Evolutionary conservation across 2,329 filamentous ascomycete genomes (phyloP).

Genomic region (Fusarium irregulare): DNA sequence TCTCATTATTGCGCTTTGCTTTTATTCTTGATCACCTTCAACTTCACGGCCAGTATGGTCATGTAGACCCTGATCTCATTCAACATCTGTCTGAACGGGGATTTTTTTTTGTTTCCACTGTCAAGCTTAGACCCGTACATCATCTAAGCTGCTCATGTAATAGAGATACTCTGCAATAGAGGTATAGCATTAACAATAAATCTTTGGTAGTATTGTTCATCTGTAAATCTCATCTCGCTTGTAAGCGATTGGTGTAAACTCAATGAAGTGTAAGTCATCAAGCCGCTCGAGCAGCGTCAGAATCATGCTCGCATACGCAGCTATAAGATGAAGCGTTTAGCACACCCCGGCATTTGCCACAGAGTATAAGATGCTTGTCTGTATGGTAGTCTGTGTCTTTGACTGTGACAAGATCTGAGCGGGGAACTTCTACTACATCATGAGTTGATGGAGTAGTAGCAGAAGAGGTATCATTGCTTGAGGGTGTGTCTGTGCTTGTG

Average conservation of each 20-base stretch:
- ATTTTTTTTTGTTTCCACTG: neutral
- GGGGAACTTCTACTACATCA: slow-evolving; percentile 23
- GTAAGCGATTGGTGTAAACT: neutral
- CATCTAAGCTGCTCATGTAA: neutral
- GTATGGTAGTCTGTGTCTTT: slow-evolving; percentile 20
- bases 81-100: neutral
- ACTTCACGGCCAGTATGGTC: too few relatives aligned
- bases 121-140: neutral
- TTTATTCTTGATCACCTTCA: too few relatives aligned
- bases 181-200: neutral
- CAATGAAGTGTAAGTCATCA: neutral
- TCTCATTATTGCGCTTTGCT: too few relatives aligned
- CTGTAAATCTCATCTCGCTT: neutral
- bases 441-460: slow-evolving; percentile 4
- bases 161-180: neutral
- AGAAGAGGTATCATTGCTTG: neutral
- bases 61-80: too few relatives aligned
- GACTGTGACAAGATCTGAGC: slow-evolving; percentile 17
- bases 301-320: slow-evolving; percentile 19
- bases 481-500: neutral
- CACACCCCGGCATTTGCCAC: slow-evolving; percentile 27
- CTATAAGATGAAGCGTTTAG: slow-evolving; percentile 18
- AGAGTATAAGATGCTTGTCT: slow-evolving; percentile 16
- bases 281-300: slow-evolving; percentile 25
- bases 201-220: neutral